A percentile compares a stretch with the other conserved stretches of the same genome.
phyloP scores from a whole-genome alignment of 2,329 filamentous ascomycete genomes.

The Fusarium nisikadoi region DNA sequence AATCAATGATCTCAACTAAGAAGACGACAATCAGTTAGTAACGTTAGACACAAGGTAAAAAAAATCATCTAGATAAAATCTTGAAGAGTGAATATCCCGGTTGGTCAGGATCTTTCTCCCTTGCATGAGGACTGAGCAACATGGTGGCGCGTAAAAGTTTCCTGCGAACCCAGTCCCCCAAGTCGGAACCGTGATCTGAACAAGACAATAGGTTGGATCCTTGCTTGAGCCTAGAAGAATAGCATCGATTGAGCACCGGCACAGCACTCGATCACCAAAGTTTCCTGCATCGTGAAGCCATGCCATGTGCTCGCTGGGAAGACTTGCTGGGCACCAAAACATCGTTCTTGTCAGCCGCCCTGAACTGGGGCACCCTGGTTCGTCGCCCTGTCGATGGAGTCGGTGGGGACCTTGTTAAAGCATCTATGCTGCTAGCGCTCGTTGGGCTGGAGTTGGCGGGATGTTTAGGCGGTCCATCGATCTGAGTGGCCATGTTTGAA shows the following conservation, averaged over 20 bases:
- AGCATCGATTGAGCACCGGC: constrained; percentile 3
- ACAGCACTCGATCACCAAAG: background rate
- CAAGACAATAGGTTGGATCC: background rate
- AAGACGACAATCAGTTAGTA: constrained; percentile 32
- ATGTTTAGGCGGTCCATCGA: constrained; percentile 29
- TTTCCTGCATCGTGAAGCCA: constrained; percentile 7
- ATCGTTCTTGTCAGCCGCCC: constrained; percentile 38
- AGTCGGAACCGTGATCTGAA: background rate
- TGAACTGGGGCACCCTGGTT: constrained; percentile 37
- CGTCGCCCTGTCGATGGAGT: constrained; percentile 37
- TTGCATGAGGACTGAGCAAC: constrained; percentile 35
- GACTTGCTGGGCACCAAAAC: constrained; percentile 35
- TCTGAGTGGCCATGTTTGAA: constrained; percentile 18
- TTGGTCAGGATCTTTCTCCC: constrained; percentile 29
- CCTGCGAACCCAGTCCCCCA: constrained; percentile 20
- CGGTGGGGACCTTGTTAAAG: constrained; percentile 28
- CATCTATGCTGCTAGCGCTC: constrained; percentile 35
- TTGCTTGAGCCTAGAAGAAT: background rate
- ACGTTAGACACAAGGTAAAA: constrained; percentile 17
- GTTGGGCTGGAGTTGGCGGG: constrained; percentile 40
- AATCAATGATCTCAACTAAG: constrained; percentile 21
- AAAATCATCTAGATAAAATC: constrained; percentile 33
- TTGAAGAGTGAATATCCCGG: constrained; percentile 23
- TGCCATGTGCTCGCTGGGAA: constrained; percentile 16
- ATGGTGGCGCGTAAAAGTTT: constrained; percentile 19